A percentile compares a stretch with the other conserved stretches of the same genome.
Evolutionary conservation across 768 basidiomycete genomes (phyloP).

Genomic region (Rickenella mellea): DNA sequence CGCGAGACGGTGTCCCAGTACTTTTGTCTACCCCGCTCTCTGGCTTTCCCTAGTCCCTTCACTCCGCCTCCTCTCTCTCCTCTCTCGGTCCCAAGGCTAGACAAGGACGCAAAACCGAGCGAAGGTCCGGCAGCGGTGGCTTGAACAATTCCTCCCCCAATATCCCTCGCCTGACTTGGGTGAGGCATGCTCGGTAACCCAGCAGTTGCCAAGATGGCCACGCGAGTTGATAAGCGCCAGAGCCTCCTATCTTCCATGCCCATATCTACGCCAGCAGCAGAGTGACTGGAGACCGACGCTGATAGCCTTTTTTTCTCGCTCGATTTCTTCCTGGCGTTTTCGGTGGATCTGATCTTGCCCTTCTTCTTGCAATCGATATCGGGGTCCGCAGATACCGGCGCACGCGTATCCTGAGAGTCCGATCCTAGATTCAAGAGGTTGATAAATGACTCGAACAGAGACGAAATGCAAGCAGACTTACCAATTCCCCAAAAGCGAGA

Average conservation of each 20-base stretch:
- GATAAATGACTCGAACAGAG: neutral
- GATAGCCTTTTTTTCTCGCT: conserved; percentile 1
- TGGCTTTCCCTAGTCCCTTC: neutral
- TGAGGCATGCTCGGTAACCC: conserved; percentile 40
- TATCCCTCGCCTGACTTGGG: conserved; percentile 46
- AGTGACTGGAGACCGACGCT: no score
- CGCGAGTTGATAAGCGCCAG: conserved; percentile 32
- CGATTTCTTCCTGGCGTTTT: conserved; percentile 39
- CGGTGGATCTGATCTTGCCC: no score
- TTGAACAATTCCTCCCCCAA: conserved; percentile 60
- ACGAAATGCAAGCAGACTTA: conserved; percentile 22
- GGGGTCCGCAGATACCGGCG: conserved; percentile 78
- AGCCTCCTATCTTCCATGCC: no score
- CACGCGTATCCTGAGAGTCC: conserved; percentile 68
- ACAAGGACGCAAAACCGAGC: neutral
- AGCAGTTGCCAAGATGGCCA: conserved; percentile 61
- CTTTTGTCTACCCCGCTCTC: neutral
- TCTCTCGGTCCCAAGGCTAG: neutral
- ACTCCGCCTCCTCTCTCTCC: neutral
- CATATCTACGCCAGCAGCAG: no score
- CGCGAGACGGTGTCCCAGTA: neutral
- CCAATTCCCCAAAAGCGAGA: conserved; percentile 67
- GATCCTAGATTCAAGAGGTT: conserved; percentile 32
- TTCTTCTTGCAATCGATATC: conserved; percentile 78
- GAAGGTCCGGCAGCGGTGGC: conserved; percentile 27